Evolutionary conservation across 2,329 filamentous ascomycete species (phyloP).

Genomic region (Coniochaeta sp.): DNA sequence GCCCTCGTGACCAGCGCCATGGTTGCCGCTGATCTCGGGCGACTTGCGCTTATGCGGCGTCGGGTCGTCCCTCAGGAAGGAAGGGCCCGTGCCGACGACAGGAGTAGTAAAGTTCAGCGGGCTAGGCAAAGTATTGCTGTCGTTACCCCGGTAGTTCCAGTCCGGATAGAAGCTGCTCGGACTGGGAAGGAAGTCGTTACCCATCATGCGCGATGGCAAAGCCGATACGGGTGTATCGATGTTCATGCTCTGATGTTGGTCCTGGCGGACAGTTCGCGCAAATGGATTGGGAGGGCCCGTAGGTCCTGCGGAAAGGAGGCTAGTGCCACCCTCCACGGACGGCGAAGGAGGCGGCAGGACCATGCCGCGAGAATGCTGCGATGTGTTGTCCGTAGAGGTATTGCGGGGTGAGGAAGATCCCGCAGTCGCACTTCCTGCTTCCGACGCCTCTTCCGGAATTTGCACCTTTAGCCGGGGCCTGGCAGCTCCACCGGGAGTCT

Average conservation of each 20-base stretch:
- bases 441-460: slow-evolving; percentile 83
- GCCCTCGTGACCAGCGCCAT: slow-evolving; percentile 30
- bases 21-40: slow-evolving; percentile 37
- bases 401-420: slow-evolving; percentile 55
- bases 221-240: slow-evolving; percentile 88
- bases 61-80: slow-evolving; percentile 53
- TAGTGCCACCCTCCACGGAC: slow-evolving; percentile 59
- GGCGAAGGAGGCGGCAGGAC: slow-evolving; percentile 91
- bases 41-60: slow-evolving; percentile 47
- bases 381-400: slow-evolving; percentile 51
- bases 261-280: slow-evolving; percentile 74
- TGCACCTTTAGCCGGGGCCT: slow-evolving; percentile 84
- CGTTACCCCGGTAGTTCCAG: slow-evolving; percentile 68
- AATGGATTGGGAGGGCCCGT: slow-evolving; percentile 93
- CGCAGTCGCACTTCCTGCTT: slow-evolving; percentile 56
- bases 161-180: slow-evolving; percentile 90
- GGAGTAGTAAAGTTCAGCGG: slow-evolving; percentile 92
- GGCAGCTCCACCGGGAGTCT: slow-evolving; percentile 53
- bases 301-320: slow-evolving; percentile 83
- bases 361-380: slow-evolving; percentile 53
- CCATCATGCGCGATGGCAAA: slow-evolving; percentile 84
- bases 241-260: slow-evolving; percentile 47
- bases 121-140: slow-evolving; percentile 83
- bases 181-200: slow-evolving; percentile 79
- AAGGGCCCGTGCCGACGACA: slow-evolving; percentile 52